Percentiles rank a stretch among this genome's conserved stretches.
phyloP scores from a whole-genome alignment of 352 stramenopile species.

The Phytophthora hybrid region DNA sequence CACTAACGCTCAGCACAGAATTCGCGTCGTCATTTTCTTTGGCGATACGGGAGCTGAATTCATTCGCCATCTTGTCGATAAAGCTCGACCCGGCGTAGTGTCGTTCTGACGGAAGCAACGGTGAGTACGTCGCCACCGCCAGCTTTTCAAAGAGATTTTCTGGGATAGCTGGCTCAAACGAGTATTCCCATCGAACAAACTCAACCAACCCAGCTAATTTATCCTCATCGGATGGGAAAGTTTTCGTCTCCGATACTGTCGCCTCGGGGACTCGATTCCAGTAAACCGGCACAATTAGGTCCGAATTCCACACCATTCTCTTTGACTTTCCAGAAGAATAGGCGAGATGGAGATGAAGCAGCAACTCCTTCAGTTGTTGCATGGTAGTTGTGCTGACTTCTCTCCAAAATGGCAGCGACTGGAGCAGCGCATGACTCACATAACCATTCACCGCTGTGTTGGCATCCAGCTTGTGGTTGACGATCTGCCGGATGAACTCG shows the following conservation, averaged over 20 bases:
- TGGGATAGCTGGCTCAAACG: conserved; percentile 28
- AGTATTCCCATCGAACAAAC: conserved; percentile 42
- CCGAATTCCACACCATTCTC: conserved; percentile 22
- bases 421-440: conserved; percentile 6
- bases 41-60: conserved; percentile 1
- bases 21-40: background rate
- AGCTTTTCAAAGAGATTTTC: conserved; percentile 46
- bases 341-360: conserved; percentile 19
- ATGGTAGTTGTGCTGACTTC: conserved; percentile 6
- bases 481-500: conserved; percentile 21
- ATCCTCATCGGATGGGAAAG: background rate
- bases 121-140: conserved; percentile 34
- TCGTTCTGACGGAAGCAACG: conserved; percentile 16
- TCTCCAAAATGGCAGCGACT: conserved; percentile 13
- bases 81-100: conserved; percentile 10
- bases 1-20: conserved; percentile 14
- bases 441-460: background rate
- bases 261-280: conserved; percentile 30
- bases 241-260: conserved; percentile 9
- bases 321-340: conserved; percentile 18
- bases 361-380: conserved; percentile 19
- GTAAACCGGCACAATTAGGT: conserved; percentile 25
- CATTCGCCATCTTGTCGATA: background rate
- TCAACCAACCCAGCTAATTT: conserved; percentile 4
- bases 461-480: conserved; percentile 20